Evolutionary conservation across 2,329 filamentous ascomycete genomes (phyloP).

Genomic region (Fusarium algeriense): DNA sequence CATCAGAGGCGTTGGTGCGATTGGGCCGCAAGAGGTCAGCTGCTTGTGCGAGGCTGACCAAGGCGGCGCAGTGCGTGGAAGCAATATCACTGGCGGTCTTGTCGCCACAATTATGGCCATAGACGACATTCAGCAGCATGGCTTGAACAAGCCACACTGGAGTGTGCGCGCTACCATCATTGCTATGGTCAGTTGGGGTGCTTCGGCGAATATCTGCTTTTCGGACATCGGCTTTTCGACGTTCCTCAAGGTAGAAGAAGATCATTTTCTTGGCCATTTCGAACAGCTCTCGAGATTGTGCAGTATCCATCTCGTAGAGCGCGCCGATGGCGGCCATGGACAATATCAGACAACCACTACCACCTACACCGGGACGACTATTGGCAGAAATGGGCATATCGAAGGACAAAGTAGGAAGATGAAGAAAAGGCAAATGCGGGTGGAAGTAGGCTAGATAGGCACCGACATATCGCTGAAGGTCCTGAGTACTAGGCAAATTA

Average conservation of each 20-base stretch:
- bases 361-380: constrained; percentile 73
- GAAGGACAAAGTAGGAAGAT: constrained; percentile 91
- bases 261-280: constrained; percentile 97
- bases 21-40: constrained; percentile 75
- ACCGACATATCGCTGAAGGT: constrained; percentile 90
- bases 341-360: constrained; percentile 85
- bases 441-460: constrained; percentile 94
- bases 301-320: constrained; percentile 87
- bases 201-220: constrained; percentile 70
- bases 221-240: constrained; percentile 84
- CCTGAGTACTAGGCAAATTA: constrained; percentile 81
- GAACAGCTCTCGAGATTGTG: constrained; percentile 85
- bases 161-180: constrained; percentile 76
- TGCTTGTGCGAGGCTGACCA: constrained; percentile 90
- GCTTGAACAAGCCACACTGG: constrained; percentile 96
- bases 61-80: constrained; percentile 88
- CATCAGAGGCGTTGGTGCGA: constrained; percentile 59
- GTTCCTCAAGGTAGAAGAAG: constrained; percentile 89
- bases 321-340: constrained; percentile 85
- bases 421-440: constrained; percentile 93
- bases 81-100: constrained; percentile 92
- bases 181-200: constrained; percentile 60
- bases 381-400: constrained; percentile 79
- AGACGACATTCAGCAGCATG: constrained; percentile 96
- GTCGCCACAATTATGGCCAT: constrained; percentile 94